Percentiles rank a stretch among this genome's conserved stretches.
phyloP scores from a whole-genome alignment of 2,329 filamentous ascomycete genomes.

The Aspergillus glaucus region DNA sequence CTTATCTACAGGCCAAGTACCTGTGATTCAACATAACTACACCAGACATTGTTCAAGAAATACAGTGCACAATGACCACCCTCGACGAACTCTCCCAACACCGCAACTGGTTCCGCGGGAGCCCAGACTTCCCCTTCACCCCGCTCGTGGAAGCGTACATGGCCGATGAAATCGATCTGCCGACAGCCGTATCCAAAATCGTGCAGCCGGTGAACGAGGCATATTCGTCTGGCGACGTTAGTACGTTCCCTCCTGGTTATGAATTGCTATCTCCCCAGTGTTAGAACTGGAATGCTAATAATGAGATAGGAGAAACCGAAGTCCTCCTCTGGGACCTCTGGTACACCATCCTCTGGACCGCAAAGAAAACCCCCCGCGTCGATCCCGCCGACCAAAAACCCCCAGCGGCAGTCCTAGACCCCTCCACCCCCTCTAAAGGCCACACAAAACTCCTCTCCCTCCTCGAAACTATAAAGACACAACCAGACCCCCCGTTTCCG shows the following conservation, averaged over 20 bases:
- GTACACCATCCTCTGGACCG: conserved; percentile 5
- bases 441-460: conserved; percentile 4
- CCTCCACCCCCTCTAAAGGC: neutral
- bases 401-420: neutral
- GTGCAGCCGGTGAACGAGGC: neutral
- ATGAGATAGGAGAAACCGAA: conserved; percentile 1
- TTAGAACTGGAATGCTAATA: neutral
- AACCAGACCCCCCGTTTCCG: conserved; percentile 1
- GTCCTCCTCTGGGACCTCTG: conserved; percentile 6
- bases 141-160: neutral
- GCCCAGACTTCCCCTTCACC: neutral
- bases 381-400: neutral
- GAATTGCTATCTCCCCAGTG: neutral
- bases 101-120: neutral
- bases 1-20: too few species aligned
- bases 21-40: neutral
- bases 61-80: neutral
- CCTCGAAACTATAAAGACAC: conserved; percentile 1
- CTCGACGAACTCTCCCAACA: neutral
- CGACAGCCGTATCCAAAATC: neutral
- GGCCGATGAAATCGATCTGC: neutral
- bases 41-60: neutral
- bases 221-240: neutral
- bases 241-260: neutral
- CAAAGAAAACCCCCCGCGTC: conserved; percentile 3